These are phyloP conservation scores for Penicillium janthinellum DNA, from an alignment of 2,329 filamentous ascomycete species.

Conservation along the genomic window DNA sequence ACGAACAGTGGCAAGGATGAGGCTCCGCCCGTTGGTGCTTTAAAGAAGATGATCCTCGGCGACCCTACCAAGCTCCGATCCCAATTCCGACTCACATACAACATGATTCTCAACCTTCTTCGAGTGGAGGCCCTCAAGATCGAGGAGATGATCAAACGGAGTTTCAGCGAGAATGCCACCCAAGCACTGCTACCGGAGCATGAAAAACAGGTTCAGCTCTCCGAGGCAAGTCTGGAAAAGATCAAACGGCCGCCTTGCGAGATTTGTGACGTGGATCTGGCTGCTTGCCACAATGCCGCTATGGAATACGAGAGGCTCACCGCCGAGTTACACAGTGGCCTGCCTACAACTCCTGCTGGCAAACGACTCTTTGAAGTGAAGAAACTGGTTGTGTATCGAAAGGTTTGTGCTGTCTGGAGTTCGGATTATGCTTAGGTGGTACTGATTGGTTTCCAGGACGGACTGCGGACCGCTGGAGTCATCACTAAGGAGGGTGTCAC, in stretches of 20 bases:
- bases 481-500: conserved; percentile 74
- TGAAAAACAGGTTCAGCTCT: conserved; percentile 89
- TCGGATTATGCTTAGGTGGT: neutral
- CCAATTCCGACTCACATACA: conserved; percentile 96
- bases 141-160: conserved; percentile 99
- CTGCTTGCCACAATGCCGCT: conserved; percentile 77
- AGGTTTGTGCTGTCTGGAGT: conserved; percentile 40
- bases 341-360: conserved; percentile 79
- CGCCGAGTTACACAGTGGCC: conserved; percentile 72
- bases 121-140: conserved; percentile 97
- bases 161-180: conserved; percentile 96
- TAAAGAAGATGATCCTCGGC: conserved; percentile 93
- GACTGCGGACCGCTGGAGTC: conserved; percentile 78
- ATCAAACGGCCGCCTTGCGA: conserved; percentile 82
- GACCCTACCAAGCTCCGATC: conserved; percentile 93
- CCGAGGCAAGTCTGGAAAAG: conserved; percentile 87
- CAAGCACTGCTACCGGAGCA: conserved; percentile 93
- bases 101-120: conserved; percentile 96
- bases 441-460: conserved; percentile 58
- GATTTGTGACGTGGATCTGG: conserved; percentile 78
- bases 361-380: conserved; percentile 75
- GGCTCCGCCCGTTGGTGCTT: conserved; percentile 78
- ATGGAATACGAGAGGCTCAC: conserved; percentile 81
- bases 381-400: conserved; percentile 79
- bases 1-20: conserved; percentile 80